These are phyloP conservation scores for Ulmus americana DNA, from an alignment of 331 rosid genomes.

Conservation along the genomic window DNA sequence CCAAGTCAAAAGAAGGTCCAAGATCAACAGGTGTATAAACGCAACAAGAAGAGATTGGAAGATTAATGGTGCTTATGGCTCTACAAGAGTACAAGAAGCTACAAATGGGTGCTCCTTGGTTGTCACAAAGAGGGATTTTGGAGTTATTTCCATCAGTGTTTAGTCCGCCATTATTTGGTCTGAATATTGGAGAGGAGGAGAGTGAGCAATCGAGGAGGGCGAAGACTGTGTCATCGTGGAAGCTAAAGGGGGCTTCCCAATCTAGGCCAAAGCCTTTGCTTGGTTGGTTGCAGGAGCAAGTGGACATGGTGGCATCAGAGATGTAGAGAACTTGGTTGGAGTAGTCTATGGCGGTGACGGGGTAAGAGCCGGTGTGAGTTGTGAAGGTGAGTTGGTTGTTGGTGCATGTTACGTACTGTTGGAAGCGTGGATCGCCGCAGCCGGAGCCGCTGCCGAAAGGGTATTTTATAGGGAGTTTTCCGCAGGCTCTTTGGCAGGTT, in stretches of 20 bases:
- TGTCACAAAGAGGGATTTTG: slow-evolving; percentile 48
- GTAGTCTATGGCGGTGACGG: slow-evolving; percentile 62
- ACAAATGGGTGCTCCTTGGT: slow-evolving; percentile 51
- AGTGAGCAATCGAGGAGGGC: slow-evolving; percentile 65
- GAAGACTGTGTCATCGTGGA: slow-evolving; percentile 58
- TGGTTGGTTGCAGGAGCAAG: slow-evolving; percentile 65
- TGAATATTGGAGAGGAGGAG: slow-evolving; percentile 50
- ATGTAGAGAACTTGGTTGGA: slow-evolving; percentile 52
- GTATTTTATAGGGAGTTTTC: slow-evolving; percentile 46
- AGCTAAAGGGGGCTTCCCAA: slow-evolving; percentile 65
- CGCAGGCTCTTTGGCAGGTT: slow-evolving; percentile 67
- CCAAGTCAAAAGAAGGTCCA: slow-evolving; percentile 78
- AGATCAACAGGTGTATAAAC: slow-evolving; percentile 77
- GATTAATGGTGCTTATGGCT: slow-evolving; percentile 52
- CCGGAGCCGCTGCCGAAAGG: slow-evolving; percentile 81
- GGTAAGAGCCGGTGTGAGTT: slow-evolving; percentile 76
- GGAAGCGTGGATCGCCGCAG: slow-evolving; percentile 75
- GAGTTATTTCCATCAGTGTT: slow-evolving; percentile 31
- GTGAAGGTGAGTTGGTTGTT: slow-evolving; percentile 54
- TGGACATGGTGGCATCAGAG: slow-evolving; percentile 86
- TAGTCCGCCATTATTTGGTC: slow-evolving; percentile 12
- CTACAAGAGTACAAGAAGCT: slow-evolving; percentile 59
- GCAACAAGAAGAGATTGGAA: slow-evolving; percentile 68
- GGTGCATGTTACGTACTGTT: slow-evolving; percentile 49
- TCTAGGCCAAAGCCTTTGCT: slow-evolving; percentile 78